phyloP scores from a whole-genome alignment of 208 protist genomes.

The Entamoeba moshkovskii region DNA sequence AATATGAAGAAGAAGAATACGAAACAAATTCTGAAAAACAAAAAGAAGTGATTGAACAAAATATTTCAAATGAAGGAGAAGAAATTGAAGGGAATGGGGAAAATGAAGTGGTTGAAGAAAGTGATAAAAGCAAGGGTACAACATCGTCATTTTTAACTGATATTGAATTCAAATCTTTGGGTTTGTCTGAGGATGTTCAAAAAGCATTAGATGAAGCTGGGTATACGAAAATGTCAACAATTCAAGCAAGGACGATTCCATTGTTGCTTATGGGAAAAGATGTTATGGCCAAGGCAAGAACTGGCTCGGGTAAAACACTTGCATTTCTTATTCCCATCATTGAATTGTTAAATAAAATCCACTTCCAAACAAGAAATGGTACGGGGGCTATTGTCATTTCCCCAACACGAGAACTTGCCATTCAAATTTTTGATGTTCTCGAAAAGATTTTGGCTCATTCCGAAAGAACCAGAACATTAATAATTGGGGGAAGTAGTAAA shows the following conservation, averaged over 20 bases:
- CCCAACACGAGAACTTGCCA: conserved; percentile 31
- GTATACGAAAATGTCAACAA: background rate
- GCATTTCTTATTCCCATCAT: conserved; percentile 68
- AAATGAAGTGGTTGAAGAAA: background rate
- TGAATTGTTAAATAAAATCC: conserved; percentile 19
- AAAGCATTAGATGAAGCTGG: background rate
- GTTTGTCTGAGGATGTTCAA: background rate
- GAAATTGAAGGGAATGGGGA: background rate
- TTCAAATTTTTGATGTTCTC: conserved; percentile 23
- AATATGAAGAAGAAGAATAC: background rate
- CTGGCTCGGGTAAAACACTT: conserved; percentile 77
- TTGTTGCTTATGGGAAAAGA: conserved; percentile 63
- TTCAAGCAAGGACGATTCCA: conserved; percentile 63
- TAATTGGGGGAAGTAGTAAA: conserved; percentile 15
- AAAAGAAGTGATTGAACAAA: background rate
- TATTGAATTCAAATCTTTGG: background rate
- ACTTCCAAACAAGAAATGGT: background rate
- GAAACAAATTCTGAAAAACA: background rate
- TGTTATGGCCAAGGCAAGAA: conserved; percentile 65
- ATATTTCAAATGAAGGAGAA: background rate
- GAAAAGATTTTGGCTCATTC: background rate
- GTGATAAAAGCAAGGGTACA: background rate
- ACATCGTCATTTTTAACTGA: background rate
- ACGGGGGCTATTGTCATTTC: conserved; percentile 23
- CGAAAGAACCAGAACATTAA: background rate